Evolutionary conservation across 768 basidiomycete species (phyloP).

Genomic region (Mycena alexandri): DNA sequence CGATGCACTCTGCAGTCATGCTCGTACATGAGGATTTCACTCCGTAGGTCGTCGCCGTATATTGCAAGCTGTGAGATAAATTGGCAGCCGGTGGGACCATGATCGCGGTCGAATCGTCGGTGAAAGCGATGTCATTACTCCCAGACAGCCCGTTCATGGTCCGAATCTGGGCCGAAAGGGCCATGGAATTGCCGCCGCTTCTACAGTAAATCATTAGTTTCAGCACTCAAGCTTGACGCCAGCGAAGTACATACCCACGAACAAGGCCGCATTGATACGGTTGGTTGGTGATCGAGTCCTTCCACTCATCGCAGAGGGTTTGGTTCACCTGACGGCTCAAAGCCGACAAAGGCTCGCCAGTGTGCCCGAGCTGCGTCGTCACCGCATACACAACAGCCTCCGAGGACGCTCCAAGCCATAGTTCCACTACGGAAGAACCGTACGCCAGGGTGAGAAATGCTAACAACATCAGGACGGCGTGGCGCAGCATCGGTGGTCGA

Average conservation of each 20-base stretch:
- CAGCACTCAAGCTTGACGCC: background rate
- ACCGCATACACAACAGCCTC: conserved; percentile 10
- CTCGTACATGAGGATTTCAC: conserved; percentile 15
- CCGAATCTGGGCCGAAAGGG: background rate
- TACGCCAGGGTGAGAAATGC: conserved; percentile 17
- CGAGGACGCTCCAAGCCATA: background rate
- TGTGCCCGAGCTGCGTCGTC: background rate
- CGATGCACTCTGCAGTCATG: conserved; percentile 7
- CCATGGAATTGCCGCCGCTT: background rate
- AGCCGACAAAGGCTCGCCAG: background rate
- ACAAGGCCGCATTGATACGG: conserved; percentile 25
- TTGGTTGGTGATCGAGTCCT: background rate
- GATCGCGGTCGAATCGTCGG: conserved; percentile 25
- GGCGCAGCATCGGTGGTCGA: conserved; percentile 14
- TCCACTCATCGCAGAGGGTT: conserved; percentile 1
- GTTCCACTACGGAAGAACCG: background rate
- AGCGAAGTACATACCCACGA: conserved; percentile 9
- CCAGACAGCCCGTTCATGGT: conserved; percentile 18
- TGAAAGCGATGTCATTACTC: conserved; percentile 6
- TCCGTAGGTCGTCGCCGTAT: background rate
- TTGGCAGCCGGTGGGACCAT: conserved; percentile 12
- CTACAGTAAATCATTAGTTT: background rate
- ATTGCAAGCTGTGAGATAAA: background rate
- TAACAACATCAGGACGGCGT: conserved; percentile 12
- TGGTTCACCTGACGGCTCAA: conserved; percentile 13